Base-by-base conservation (phyloP, 345 rosid genomes). In the Linum lewisii region DNA sequence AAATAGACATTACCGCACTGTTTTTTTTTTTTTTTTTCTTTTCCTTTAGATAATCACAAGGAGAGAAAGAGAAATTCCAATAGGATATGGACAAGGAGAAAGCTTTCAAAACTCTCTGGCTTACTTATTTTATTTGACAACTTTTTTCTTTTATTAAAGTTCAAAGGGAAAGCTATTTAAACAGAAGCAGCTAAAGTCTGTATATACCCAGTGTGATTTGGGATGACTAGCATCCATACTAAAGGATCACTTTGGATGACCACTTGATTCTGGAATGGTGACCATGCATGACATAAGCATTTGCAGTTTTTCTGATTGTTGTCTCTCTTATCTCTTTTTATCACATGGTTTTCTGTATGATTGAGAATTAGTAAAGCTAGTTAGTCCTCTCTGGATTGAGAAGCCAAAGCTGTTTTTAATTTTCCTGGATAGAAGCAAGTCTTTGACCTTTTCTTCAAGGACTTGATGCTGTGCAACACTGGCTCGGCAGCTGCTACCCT, bases 81-180 rank as follows among this genome's bases (percentile, higher is more conserved):
- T 21, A 49, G 72, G n/a, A 70, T 70, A 61, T 63, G 69, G 74
- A 72, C 73, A 64, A 77, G 11, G 62, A 66, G 67, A 49, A 56
- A 66, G 63, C 42, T 59, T 32, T 69, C 37, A 38, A 63, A 32
- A 24, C 7, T 49, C 34, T 53, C 53, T 26, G 19, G 44, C 29
- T 36, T 53, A 4, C 34, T 29, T 29, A 29, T 29, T 47, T 21
- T 22, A 19, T 61, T n/a, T 21, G 59, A 25, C 58, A 23, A 2
- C 25, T 72, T 54, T 54, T 54, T 15, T 54, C 22, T 23, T 21
- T 54, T 11, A 54, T 21, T 23, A 20, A 54, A 54, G 24, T 21
- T 21, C 23, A 37, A 66, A 55, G 21, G 63, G 29, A 63, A 58
- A 72, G 47, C 47, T 67, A 38, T 18, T 49, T 29, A 29, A 61